A percentile compares a stretch with the other conserved stretches of the same genome.
phyloP scores from a whole-genome alignment of 257 asterid species.

The Scutellaria baicalensis region DNA sequence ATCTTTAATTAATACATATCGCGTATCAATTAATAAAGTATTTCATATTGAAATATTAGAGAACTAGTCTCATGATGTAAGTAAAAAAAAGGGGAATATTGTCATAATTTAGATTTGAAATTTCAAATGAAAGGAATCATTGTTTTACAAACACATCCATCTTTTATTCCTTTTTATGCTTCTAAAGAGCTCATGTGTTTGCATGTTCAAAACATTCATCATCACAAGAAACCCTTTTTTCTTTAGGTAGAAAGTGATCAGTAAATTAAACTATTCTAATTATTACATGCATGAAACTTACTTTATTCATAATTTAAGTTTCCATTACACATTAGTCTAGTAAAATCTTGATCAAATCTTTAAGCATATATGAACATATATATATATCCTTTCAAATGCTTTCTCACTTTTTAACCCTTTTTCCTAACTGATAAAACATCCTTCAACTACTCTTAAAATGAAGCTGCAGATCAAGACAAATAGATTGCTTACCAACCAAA shows the following conservation, averaged over 20 bases:
- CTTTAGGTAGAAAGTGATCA: conserved; percentile 20
- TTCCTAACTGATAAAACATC: conserved; percentile 20
- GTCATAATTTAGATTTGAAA: neutral
- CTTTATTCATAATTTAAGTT: neutral
- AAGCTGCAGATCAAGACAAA: neutral
- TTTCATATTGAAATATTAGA: too few species aligned
- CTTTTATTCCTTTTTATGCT: conserved; percentile 22
- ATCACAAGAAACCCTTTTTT: conserved; percentile 20
- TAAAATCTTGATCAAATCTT: conserved; percentile 2
- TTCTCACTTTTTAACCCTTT: conserved; percentile 9
- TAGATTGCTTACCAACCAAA: conserved; percentile 32
- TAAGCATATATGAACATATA: neutral
- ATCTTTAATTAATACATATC: too few species aligned
- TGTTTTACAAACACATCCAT: neutral
- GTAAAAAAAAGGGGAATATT: neutral
- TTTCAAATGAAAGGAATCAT: neutral
- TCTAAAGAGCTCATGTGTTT: conserved; percentile 37
- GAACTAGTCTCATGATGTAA: too few species aligned
- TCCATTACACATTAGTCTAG: neutral
- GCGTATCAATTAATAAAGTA: too few species aligned
- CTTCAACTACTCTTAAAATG: conserved; percentile 25
- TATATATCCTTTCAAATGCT: neutral
- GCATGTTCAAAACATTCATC: conserved; percentile 38
- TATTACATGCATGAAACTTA: conserved; percentile 15
- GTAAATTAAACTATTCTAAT: neutral